phyloP scores from a whole-genome alignment of 306 rosid genomes.

The Vigna hirtella region DNA sequence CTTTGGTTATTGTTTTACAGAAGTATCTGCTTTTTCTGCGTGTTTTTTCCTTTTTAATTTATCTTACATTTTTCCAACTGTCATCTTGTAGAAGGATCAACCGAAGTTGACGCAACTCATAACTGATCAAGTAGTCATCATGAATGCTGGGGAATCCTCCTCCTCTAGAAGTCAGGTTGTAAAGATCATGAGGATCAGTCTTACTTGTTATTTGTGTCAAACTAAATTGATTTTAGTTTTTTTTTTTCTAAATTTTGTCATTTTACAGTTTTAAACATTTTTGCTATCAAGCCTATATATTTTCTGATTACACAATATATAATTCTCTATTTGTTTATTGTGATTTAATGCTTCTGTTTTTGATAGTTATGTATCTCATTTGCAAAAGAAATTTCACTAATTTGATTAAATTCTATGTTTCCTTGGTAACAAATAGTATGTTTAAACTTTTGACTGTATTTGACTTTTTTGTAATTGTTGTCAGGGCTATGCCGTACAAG shows the following conservation, averaged over 20 bases:
- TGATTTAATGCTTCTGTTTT: background rate
- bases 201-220: constrained; percentile 25
- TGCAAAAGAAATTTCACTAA: background rate
- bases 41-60: constrained; percentile 5
- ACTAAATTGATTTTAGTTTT: constrained; percentile 3
- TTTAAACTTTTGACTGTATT: constrained; percentile 1
- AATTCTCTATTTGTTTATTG: constrained; percentile 20
- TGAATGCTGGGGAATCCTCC: constrained; percentile 53
- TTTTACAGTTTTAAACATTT: background rate
- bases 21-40: constrained; percentile 1
- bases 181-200: constrained; percentile 30
- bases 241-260: constrained; percentile 20
- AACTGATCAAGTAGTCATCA: constrained; percentile 50
- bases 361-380: constrained; percentile 12
- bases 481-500: constrained; percentile 61
- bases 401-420: background rate
- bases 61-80: background rate
- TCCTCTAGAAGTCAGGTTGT: constrained; percentile 56
- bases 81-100: constrained; percentile 56
- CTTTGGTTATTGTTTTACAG: constrained; percentile 20
- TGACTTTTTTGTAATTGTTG: constrained; percentile 39
- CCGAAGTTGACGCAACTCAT: constrained; percentile 39
- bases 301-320: constrained; percentile 17
- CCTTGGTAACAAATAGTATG: background rate
- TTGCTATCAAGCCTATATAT: background rate